Evolutionary conservation across 768 basidiomycete species (phyloP).

Genomic region (Collybia nuda): DNA sequence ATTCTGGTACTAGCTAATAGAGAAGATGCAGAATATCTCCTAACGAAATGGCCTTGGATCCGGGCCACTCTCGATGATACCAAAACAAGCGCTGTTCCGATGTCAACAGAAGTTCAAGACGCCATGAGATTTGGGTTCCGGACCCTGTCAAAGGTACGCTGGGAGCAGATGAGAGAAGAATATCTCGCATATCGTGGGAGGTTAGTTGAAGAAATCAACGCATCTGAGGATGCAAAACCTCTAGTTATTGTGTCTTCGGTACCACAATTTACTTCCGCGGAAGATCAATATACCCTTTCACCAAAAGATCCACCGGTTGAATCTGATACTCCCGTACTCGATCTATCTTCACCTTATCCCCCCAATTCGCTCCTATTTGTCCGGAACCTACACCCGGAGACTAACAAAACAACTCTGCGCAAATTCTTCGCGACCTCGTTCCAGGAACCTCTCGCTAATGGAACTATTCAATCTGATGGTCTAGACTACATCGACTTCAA

Average conservation of each 20-base stretch:
- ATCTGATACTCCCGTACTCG: slow-evolving; percentile 9
- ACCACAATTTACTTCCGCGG: not conserved
- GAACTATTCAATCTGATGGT: slow-evolving; percentile 23
- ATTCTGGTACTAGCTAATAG: slow-evolving; percentile 53
- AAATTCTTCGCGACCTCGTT: slow-evolving; percentile 51
- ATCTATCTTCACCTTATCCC: slow-evolving; percentile 49
- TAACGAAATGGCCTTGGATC: slow-evolving; percentile 65
- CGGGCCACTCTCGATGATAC: slow-evolving; percentile 8
- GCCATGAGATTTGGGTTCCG: slow-evolving; percentile 63
- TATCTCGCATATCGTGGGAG: slow-evolving; percentile 63
- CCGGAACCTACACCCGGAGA: slow-evolving; percentile 67
- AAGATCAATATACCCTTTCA: not conserved
- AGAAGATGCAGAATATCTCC: slow-evolving; percentile 40
- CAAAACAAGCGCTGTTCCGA: not conserved
- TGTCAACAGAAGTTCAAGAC: slow-evolving; percentile 24
- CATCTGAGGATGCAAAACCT: slow-evolving; percentile 23
- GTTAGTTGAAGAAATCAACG: slow-evolving; percentile 49
- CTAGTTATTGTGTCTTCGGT: not conserved
- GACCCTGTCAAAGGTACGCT: slow-evolving; percentile 50
- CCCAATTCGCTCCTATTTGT: slow-evolving; percentile 67
- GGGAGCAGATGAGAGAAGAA: slow-evolving; percentile 66
- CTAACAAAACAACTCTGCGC: slow-evolving; percentile 81
- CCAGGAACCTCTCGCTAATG: not conserved
- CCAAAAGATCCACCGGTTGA: slow-evolving; percentile 2
- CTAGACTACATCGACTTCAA: slow-evolving; percentile 81